Conservation (phyloP, 225 moss, liverwort and hornwort genomes). For the Physcomitrium patens region DNA sequence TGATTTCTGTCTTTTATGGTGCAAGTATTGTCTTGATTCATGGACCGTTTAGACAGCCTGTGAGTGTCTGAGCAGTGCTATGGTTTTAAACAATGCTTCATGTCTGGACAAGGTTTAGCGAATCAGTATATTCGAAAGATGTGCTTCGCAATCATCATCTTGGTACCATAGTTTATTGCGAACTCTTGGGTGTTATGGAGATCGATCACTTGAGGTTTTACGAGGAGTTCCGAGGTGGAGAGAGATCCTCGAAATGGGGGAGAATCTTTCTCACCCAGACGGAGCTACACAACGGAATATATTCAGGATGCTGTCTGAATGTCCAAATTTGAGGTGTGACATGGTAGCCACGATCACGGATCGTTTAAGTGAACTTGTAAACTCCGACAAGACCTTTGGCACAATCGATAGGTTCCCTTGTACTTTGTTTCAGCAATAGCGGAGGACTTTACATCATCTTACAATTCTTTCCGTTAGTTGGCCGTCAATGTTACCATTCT, state of each 20-base stretch:
- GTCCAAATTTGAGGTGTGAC: too few relatives aligned
- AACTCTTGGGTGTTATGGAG: too few relatives aligned
- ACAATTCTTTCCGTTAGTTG: too few relatives aligned
- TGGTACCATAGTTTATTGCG: too few relatives aligned
- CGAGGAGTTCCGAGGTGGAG: background rate
- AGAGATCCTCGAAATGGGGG: background rate
- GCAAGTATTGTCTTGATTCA: background rate
- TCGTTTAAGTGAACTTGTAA: too few relatives aligned
- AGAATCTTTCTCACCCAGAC: background rate
- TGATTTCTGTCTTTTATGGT: too few relatives aligned
- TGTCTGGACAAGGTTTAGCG: background rate
- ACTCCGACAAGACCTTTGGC: too few relatives aligned
- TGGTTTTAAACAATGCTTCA: background rate
- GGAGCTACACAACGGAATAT: background rate
- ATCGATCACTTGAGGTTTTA: background rate
- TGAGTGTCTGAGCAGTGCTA: background rate
- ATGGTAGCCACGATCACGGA: too few relatives aligned
- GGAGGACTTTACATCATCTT: too few relatives aligned
- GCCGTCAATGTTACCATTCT: too few relatives aligned
- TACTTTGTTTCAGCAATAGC: too few relatives aligned
- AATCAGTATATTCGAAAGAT: slow-evolving; percentile 5
- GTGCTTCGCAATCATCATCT: background rate
- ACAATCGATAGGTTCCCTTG: too few relatives aligned
- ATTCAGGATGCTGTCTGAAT: background rate
- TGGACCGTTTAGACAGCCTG: background rate